phyloP scores from a whole-genome alignment of 345 rosid species.

The Gossypium turneri region DNA sequence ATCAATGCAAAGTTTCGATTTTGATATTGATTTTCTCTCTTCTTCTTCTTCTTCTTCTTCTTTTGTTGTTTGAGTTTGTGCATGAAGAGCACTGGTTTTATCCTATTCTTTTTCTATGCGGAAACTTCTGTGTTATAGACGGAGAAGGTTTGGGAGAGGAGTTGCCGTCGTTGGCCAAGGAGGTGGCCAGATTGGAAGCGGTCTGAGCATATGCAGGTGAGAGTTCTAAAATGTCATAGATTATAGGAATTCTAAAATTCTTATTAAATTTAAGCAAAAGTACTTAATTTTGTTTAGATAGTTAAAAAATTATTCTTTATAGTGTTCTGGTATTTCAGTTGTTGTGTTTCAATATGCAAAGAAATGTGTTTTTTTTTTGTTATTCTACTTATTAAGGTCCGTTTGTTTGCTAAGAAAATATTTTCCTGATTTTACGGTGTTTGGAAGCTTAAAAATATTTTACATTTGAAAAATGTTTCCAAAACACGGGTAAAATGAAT shows the following conservation, averaged over 20 bases:
- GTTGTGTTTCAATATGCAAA: not conserved
- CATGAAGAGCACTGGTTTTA: not conserved
- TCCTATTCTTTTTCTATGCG: not conserved
- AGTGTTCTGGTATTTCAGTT: not conserved
- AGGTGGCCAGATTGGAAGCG: conserved; percentile 82
- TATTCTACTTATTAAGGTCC: too few species aligned
- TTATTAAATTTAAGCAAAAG: not conserved
- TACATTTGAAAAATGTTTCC: too few species aligned
- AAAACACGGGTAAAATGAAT: too few species aligned
- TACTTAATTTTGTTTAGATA: not conserved
- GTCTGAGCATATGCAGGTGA: conserved; percentile 81
- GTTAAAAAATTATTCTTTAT: not conserved
- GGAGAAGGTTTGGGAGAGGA: conserved; percentile 58
- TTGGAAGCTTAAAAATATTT: too few species aligned
- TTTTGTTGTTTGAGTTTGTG: not conserved
- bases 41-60: too few species aligned
- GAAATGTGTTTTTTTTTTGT: not conserved
- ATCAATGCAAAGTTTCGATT: not conserved
- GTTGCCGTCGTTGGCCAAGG: conserved; percentile 75
- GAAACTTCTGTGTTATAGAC: conserved; percentile 30
- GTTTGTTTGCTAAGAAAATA: too few species aligned
- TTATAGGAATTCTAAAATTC: not conserved
- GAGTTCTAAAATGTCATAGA: conserved; percentile 14
- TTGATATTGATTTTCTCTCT: conserved; percentile 2
- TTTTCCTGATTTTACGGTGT: too few species aligned